phyloP scores from a whole-genome alignment of 2,329 filamentous ascomycete species.

The Arthrobotrys pseudoclavata region DNA sequence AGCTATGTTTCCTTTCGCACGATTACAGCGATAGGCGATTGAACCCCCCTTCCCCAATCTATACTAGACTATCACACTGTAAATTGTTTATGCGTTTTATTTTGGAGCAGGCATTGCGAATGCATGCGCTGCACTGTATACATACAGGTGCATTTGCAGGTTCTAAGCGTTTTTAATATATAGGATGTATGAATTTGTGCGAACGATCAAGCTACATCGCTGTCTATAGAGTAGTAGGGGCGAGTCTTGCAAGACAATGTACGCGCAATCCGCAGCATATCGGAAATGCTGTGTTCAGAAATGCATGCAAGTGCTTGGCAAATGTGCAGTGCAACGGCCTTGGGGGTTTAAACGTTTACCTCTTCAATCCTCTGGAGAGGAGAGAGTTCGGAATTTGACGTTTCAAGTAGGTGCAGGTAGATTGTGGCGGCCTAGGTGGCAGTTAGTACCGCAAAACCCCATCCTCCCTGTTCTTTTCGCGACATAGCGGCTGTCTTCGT shows the following conservation, averaged over 20 bases:
- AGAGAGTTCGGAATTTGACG: too few species aligned
- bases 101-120: conserved; percentile 5
- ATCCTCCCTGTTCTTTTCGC: neutral
- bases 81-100: neutral
- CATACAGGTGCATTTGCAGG: neutral
- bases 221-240: neutral
- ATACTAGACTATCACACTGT: neutral
- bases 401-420: neutral
- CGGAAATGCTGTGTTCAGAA: neutral
- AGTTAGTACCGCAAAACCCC: neutral
- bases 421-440: neutral
- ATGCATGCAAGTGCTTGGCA: conserved; percentile 6
- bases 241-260: conserved; percentile 2
- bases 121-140: neutral
- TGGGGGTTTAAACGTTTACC: neutral
- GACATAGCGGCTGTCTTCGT: neutral
- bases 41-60: too few species aligned
- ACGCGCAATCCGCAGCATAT: conserved; percentile 13
- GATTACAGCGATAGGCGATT: too few species aligned
- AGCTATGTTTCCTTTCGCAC: too few species aligned
- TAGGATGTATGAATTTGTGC: neutral
- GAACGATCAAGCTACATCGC: conserved; percentile 7
- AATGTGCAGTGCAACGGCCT: conserved; percentile 11
- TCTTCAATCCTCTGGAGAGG: neutral
- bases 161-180: conserved; percentile 8